phyloP scores from a whole-genome alignment of 768 basidiomycete genomes.

The Boletus rubescentipes region DNA sequence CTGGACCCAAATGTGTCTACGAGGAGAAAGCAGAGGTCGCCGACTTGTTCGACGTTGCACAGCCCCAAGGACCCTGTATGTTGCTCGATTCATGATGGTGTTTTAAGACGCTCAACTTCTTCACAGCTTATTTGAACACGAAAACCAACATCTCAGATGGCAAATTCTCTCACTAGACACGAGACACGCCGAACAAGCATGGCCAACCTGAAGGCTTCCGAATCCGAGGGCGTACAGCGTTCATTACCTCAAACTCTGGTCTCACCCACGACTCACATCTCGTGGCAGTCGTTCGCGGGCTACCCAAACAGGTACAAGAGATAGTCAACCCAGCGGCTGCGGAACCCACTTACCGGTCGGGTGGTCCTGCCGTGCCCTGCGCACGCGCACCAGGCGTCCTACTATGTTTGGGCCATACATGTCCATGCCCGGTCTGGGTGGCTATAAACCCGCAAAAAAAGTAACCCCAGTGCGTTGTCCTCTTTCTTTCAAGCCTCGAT shows the following conservation, averaged over 20 bases:
- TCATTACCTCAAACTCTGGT: slow-evolving; percentile 22
- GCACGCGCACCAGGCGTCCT: slow-evolving; percentile 18
- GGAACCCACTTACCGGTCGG: slow-evolving; percentile 3
- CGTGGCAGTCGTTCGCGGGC: slow-evolving; percentile 12
- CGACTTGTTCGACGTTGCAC: no score
- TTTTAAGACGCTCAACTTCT: no score
- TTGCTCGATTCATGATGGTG: no score
- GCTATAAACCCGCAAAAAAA: slow-evolving; percentile 21
- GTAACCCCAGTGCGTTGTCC: not conserved
- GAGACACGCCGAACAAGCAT: slow-evolving; percentile 22
- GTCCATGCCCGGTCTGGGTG: slow-evolving; percentile 17
- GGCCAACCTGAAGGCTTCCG: slow-evolving; percentile 11
- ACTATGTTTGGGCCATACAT: slow-evolving; percentile 21
- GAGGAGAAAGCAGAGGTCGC: no score
- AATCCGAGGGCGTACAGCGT: slow-evolving; percentile 13
- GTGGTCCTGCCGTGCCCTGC: slow-evolving; percentile 21
- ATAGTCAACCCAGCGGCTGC: slow-evolving; percentile 2
- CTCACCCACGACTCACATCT: slow-evolving; percentile 5
- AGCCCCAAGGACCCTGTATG: no score
- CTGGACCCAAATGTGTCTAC: no score
- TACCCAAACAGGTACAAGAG: not conserved
- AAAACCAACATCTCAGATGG: not conserved
- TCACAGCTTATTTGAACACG: not conserved
- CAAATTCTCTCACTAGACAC: not conserved
- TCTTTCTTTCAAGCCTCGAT: slow-evolving; percentile 6